Evolutionary conservation across 75 land plant species (phyloP), one percentile per base, ranked within the genome.

Genomic region (Isoetes taiwanensis): DNA sequence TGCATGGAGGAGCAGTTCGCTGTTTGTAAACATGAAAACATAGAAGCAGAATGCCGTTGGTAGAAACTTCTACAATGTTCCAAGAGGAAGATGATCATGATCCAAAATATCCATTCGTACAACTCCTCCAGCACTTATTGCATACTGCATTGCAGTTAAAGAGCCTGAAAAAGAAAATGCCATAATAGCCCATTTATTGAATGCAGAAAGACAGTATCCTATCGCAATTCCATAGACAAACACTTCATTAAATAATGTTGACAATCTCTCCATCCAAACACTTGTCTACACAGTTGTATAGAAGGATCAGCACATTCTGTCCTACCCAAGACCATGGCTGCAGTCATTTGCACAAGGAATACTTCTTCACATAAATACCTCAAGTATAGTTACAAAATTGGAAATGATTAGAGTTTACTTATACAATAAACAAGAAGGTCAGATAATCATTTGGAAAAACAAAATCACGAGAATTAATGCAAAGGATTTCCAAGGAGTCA

Each of bases 161-260:
- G 90, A 83, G 8, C 93, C 96, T 19, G 96, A 93, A 30, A 78
- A 90, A 9, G 93, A 93, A 50, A 90, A 90, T 56, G 71, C 80
- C 94, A 83, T 86, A 31, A 90, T 78, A 11, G 93, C 94, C 96
- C 94, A 86, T 69, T 90, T 90, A 72, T 90, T 90, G 74, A 90
- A 78, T 10, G 96, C 96, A 1, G 96, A 89, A 16, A 90, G 19
- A 43, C 96, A 90, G 65, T 90, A 86, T 0, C 96, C 96, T 16
- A 78, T 67, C 26, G 94, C 96, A 54, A 86, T 62, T 25, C 83
- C 84, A 62, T 79, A 89, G 3, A 90, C 78, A n/a, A 83, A 80
- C 32, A 68, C 78, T 28, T 84, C 82, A 10, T 57, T 37, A 9
- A 34, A 30, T 57, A 39, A 48, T 3, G 6, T n/a, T 24, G 56